Conservation (phyloP, 805 yeast genomes). For the Yarrowia sp. region DNA sequence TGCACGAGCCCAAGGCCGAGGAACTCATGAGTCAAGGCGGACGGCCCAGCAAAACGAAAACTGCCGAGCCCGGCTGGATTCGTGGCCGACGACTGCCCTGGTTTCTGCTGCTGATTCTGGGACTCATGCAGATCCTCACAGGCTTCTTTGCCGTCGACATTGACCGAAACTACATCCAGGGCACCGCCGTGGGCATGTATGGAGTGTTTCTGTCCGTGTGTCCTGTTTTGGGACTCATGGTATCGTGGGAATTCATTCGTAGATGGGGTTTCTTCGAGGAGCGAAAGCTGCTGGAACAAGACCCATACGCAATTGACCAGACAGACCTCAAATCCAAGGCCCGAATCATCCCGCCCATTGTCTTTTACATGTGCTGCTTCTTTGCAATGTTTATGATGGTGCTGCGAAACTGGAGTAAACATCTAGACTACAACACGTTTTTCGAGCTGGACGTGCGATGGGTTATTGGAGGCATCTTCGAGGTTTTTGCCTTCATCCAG, state of each 20-base stretch:
- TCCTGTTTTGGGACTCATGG: slow-evolving; percentile 27
- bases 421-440: slow-evolving; percentile 17
- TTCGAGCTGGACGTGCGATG: slow-evolving; percentile 31
- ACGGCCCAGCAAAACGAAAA: slow-evolving; percentile 20
- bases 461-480: slow-evolving; percentile 34
- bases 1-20: slow-evolving; percentile 22
- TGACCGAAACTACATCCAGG: slow-evolving; percentile 35
- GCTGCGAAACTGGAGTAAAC: slow-evolving; percentile 32
- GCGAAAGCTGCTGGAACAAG: slow-evolving; percentile 32
- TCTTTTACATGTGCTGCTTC: slow-evolving; percentile 32
- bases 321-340: slow-evolving; percentile 31
- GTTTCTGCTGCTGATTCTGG: slow-evolving; percentile 35
- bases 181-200: slow-evolving; percentile 31
- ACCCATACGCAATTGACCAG: slow-evolving; percentile 31
- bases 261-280: slow-evolving; percentile 37
- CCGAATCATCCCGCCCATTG: slow-evolving; percentile 32
- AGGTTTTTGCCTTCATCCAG: slow-evolving; percentile 30
- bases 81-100: slow-evolving; percentile 35
- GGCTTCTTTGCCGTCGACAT: slow-evolving; percentile 36
- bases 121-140: slow-evolving; percentile 32
- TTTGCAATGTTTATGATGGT: slow-evolving; percentile 33
- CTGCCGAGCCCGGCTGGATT: slow-evolving; percentile 31
- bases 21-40: slow-evolving; percentile 19
- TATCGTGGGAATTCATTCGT: slow-evolving; percentile 33
- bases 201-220: slow-evolving; percentile 32